Base-by-base conservation (phyloP, 139 green algal genomes). In the Chlamydomonas sp. region DNA sequence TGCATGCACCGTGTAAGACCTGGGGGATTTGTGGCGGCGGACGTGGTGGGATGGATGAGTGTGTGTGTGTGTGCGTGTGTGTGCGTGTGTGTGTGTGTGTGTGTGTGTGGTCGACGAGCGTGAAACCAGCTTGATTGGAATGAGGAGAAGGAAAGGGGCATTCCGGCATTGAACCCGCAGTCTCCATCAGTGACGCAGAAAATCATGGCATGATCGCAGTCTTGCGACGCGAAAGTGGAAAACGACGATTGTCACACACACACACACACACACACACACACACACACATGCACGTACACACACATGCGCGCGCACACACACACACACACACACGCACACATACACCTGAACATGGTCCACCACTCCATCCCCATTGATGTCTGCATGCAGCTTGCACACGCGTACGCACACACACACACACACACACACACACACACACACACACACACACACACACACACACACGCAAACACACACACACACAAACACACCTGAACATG, bases 331-430 rank as follows among this genome's bases (percentile, higher is more conserved):
- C 30, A 48, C 59, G 43, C 16, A 35, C 22, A 22, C n/a, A 47
- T 10, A 10, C 50, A 77, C 71, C 71, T 72, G 63, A 3, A 97
- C 76, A 74, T 98, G 90, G 69, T 99, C 94, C 4, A 96, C 78
- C 5, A 97, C 86, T 1, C 94, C 92, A 71, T 99, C 94, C 2
- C 90, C 90, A 67, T 99, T 95, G 20, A 99, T 67, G 79, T 99
- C 94, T 0, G 77, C 85, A 35, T 99, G 94, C 60, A 97, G 83
- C n/a, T 83, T 81, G 26, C 75, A 54, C 43, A 54, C 43, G 20
- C 43, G 43, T 20, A 54, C 20, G 43, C 43, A 54, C 43, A 54
- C 43, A 54, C 16, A 54, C 43, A 54, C 16, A 54, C 43, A 54
- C 43, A 54, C 43, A 54, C 43, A 54, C 43, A 54, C 16, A 54